Base-by-base conservation (phyloP, 1,139 yeast genomes). In the Magnusiomyces sp. region DNA sequence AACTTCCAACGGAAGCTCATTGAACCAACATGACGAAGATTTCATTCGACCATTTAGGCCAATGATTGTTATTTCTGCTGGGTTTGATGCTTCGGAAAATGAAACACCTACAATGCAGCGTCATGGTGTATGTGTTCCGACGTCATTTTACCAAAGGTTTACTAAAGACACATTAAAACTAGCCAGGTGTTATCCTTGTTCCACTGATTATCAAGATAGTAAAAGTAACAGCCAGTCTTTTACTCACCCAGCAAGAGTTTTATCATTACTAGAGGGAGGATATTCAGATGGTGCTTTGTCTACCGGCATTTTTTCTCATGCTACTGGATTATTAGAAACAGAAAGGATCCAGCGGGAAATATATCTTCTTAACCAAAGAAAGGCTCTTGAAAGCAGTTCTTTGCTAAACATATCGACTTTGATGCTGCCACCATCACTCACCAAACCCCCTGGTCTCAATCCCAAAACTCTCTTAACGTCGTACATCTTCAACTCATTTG, bases 21-120 rank as follows among this genome's bases (percentile, higher is more conserved):
- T 7, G n/a, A 32, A 1, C 42, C 38, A 10, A 36, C 41, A 7
- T 7, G 29, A 23, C 29, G 29, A 23, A 5, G 29, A 23, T 7
- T 23, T 5, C 7, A 55, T 56, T 2, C 47, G 38, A 38, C 77
- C 79, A 0, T 85, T 82, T 66, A 82, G 81, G 59, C 88, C 92
- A 0, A 64, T 86, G 53, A 78, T 87, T 4, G 74, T 83, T 16
- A 73, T 87, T 1, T 83, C 94, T 41, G 92, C 95, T 0, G 95
- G 95, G 2, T 87, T 87, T 63, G 95, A 87, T 67, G 95, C 95
- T 2, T 82, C 88, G 31, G 95, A 87, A 63, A 81, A 79, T 62
- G 95, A 87, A 62, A 81, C 82, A 53, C 79, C 80, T 19, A 79
- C 81, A 52, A 87, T 87, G 95, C 95, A 87, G 66, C 72, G 95